Evolutionary conservation across 2,329 filamentous ascomycete species (phyloP), one percentile per base, ranked within the genome.

Genomic region (Nakataea oryzae): DNA sequence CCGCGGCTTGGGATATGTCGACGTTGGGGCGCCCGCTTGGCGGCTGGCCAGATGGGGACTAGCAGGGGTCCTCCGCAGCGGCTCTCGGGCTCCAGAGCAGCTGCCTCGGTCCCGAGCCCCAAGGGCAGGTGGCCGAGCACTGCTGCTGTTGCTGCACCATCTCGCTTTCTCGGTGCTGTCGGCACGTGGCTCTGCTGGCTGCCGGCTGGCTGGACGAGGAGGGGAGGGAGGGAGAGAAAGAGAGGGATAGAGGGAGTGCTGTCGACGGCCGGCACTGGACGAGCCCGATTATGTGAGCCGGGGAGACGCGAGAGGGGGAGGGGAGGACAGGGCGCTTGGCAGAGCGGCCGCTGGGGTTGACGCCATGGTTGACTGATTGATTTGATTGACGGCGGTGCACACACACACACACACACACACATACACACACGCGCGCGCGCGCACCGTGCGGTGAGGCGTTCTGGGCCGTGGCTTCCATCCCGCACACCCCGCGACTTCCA

Each of bases 1-100:
- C 64, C 65, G 64, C 61, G 64, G n/a, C n/a, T n/a, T n/a, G n/a
- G 64, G 59, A 62, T 63, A 62, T 59, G 64, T 64, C 60, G 65
- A 62, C 26, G 61, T 59, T 59, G 54, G 5, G 21, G 24, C 17
- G 24, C 59, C 56, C 57, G 59, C 17, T 13, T 17, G 11, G 47
- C 9, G 1, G 57, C 47, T 61, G 57, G 3, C 63, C 62, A 1
- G n/a, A 34, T 29, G 5, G 1, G 50, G 63, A 13, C 54, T 65
- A 63, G 63, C 61, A 60, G 54, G 59, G 47, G 59, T 59, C 58
- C 57, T 61, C 21, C 5, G 29, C 21, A 29, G 56, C 14, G 29
- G 21, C 56, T 9, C 21, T 58, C 56, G 56, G 56, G 29, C 21
- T 21, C 14, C 27, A 50, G 21, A 24, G 7, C 41, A 50, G 26